Percentiles rank a stretch among this genome's conserved stretches.
Conservation (phyloP, 1,139 yeast genomes). For the Yamadazyma siamensis region DNA sequence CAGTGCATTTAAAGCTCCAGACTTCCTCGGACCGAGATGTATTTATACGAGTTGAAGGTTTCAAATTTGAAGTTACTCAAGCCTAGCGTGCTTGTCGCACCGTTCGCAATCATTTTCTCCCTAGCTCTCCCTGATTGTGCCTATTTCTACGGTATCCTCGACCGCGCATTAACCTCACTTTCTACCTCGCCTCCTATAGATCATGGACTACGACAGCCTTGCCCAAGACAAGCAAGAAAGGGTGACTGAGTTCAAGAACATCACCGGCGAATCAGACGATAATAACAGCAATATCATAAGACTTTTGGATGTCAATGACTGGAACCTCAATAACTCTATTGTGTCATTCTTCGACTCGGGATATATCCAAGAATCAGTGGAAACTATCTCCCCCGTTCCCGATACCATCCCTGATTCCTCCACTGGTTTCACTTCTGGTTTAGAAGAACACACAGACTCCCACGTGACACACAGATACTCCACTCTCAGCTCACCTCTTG, state of each 20-base stretch:
- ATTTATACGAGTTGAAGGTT: too few species aligned
- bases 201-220: conserved; percentile 5
- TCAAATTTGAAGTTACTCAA: too few species aligned
- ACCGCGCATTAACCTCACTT: conserved; percentile 1
- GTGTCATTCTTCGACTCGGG: conserved; percentile 52
- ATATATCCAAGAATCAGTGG: conserved; percentile 25
- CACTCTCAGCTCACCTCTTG: conserved; percentile 14
- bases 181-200: neutral
- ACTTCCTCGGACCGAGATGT: too few species aligned
- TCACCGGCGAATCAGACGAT: conserved; percentile 39
- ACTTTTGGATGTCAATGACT: conserved; percentile 40
- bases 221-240: conserved; percentile 3
- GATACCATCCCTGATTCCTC: conserved; percentile 1
- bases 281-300: conserved; percentile 26
- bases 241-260: conserved; percentile 41
- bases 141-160: too few species aligned
- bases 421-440: neutral
- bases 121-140: too few species aligned
- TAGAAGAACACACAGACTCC: conserved; percentile 1
- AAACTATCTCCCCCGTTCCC: conserved; percentile 1
- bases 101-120: too few species aligned
- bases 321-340: conserved; percentile 50
- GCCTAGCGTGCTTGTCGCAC: too few species aligned
- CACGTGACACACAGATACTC: conserved; percentile 2
- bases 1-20: too few species aligned